Conservation (phyloP, 2,329 filamentous ascomycete genomes). For the Cadophora luteo-olivacea region DNA sequence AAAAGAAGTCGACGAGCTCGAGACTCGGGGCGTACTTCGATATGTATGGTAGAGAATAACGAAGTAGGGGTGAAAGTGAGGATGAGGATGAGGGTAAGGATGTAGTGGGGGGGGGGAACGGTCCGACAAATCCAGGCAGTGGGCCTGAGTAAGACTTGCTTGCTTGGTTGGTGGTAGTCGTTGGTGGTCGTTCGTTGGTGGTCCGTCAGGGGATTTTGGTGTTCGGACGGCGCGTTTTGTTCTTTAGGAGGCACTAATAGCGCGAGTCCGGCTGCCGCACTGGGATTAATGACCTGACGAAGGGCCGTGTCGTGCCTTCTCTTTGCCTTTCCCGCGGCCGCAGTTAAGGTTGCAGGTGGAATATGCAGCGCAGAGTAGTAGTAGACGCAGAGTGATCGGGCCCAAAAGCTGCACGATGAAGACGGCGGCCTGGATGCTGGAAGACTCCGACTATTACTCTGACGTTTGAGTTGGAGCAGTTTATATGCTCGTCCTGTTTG, state of each 20-base stretch:
- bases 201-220: slow-evolving; percentile 23
- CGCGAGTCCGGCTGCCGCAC: slow-evolving; percentile 24
- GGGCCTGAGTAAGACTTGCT: slow-evolving; percentile 14
- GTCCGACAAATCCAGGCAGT: slow-evolving; percentile 31
- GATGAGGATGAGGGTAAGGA: slow-evolving; percentile 8
- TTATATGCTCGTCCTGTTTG: background rate
- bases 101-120: slow-evolving; percentile 28
- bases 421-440: background rate
- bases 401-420: slow-evolving; percentile 1
- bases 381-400: background rate
- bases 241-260: slow-evolving; percentile 20
- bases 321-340: slow-evolving; percentile 27
- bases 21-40: background rate
- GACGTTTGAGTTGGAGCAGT: background rate
- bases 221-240: slow-evolving; percentile 23
- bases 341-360: slow-evolving; percentile 24
- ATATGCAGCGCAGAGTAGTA: background rate
- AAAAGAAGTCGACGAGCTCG: background rate
- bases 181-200: slow-evolving; percentile 20
- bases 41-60: slow-evolving; percentile 3
- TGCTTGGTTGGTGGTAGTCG: slow-evolving; percentile 1
- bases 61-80: slow-evolving; percentile 14
- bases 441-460: background rate
- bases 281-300: slow-evolving; percentile 22
- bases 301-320: slow-evolving; percentile 39